Evolutionary conservation across 371 early-diverging fungal genomes (phyloP).

Genomic region (Mucor racemosus): DNA sequence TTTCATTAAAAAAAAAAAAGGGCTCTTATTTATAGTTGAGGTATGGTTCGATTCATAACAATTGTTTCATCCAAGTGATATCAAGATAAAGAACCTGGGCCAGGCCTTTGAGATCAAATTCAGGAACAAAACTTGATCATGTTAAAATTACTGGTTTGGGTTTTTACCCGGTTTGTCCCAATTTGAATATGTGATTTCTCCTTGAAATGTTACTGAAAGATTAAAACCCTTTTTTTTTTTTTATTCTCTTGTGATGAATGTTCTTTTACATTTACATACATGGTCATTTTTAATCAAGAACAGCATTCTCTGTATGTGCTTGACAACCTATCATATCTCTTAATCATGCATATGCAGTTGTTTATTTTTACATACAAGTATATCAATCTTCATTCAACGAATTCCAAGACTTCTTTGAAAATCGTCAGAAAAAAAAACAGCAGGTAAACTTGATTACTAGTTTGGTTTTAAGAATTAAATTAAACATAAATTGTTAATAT

Average conservation of each 20-base stretch:
- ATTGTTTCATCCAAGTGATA: background rate
- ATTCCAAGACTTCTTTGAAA: background rate
- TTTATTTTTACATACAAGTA: background rate
- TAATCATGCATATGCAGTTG: background rate
- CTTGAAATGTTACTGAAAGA: background rate
- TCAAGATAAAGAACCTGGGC: conserved; percentile 4
- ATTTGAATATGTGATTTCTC: background rate
- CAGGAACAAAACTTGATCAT: background rate
- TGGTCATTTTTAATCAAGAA: background rate
- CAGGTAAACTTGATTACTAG: background rate
- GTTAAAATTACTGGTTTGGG: background rate
- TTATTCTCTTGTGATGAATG: background rate
- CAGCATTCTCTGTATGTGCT: background rate
- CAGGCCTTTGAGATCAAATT: conserved; percentile 3
- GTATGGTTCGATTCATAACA: conserved; percentile 7
- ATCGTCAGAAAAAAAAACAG: background rate
- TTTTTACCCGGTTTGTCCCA: conserved; percentile 16
- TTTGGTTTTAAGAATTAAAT: no score
- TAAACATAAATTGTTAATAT: no score
- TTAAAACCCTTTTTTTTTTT: background rate
- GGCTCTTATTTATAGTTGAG: background rate
- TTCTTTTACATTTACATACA: background rate
- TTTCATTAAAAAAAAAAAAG: background rate
- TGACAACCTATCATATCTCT: background rate
- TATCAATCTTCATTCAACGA: background rate